Conservation (phyloP, 768 basidiomycete species). For the Rhizopogon salebrosus region DNA sequence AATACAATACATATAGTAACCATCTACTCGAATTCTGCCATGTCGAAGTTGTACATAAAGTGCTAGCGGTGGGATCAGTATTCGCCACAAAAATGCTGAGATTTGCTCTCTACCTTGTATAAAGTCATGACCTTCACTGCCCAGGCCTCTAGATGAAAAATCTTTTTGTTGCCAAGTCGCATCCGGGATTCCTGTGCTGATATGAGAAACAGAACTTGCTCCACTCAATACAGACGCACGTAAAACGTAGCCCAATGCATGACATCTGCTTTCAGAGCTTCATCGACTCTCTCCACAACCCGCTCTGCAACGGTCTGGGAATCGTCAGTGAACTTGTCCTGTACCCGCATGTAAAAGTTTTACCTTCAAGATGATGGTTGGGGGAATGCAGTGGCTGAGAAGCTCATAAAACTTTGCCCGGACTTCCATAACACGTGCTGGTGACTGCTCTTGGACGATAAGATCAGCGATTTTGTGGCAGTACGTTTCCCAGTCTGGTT, state of each 20-base stretch:
- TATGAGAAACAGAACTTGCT: not conserved
- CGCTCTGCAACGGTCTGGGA: constrained; percentile 84
- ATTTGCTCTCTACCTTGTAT: constrained; percentile 55
- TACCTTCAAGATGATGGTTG: constrained; percentile 88
- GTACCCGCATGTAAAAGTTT: constrained; percentile 10
- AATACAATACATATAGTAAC: not conserved
- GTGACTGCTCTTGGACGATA: constrained; percentile 86
- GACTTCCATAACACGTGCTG: constrained; percentile 86
- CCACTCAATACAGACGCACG: constrained; percentile 39
- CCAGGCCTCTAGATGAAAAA: constrained; percentile 97
- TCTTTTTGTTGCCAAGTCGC: constrained; percentile 89
- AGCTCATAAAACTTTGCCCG: constrained; percentile 92
- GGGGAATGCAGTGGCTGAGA: constrained; percentile 94
- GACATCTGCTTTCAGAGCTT: constrained; percentile 84
- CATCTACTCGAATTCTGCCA: constrained; percentile 29
- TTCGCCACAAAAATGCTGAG: constrained; percentile 1
- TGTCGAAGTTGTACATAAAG: constrained; percentile 28
- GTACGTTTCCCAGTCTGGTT: constrained; percentile 99
- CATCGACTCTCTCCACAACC: constrained; percentile 84
- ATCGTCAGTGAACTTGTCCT: not conserved
- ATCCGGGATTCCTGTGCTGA: constrained; percentile 81
- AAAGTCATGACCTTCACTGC: constrained; percentile 93
- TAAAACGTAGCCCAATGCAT: constrained; percentile 99
- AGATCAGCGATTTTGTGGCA: constrained; percentile 88
- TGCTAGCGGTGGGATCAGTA: constrained; percentile 13